Evolutionary conservation across 768 basidiomycete genomes (phyloP).

Genomic region (Russula brevipes): DNA sequence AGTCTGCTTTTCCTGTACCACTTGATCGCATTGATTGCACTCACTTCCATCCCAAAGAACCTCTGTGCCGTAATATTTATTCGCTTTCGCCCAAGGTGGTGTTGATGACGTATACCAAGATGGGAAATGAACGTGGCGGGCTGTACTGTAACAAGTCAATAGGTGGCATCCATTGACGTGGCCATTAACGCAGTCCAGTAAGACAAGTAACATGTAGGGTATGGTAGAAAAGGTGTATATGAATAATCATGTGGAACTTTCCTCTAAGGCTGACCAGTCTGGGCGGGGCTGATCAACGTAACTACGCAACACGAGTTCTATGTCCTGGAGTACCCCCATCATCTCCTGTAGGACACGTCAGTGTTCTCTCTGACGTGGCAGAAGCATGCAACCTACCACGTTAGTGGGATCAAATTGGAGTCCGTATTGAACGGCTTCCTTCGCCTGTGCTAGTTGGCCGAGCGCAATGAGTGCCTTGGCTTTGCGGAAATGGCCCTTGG

Average conservation of each 20-base stretch:
- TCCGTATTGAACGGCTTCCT: conserved; percentile 76
- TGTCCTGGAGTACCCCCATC: conserved; percentile 22
- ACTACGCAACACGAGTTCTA: conserved; percentile 19
- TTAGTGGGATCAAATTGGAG: conserved; percentile 78
- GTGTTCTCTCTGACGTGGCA: not conserved
- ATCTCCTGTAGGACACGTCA: conserved; percentile 21
- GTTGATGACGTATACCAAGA: not conserved
- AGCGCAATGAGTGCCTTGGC: conserved; percentile 83
- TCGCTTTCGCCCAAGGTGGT: not conserved
- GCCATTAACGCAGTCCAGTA: not conserved
- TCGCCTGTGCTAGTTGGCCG: conserved; percentile 63
- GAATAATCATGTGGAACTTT: conserved; percentile 8
- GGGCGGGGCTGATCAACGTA: conserved; percentile 13
- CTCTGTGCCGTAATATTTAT: not conserved
- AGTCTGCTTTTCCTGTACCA: not conserved
- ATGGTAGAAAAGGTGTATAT: conserved; percentile 8
- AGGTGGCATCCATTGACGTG: not conserved
- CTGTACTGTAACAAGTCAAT: not conserved
- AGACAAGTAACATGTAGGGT: not conserved
- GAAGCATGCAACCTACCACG: conserved; percentile 35
- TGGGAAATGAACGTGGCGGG: not conserved
- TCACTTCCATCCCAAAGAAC: not conserved
- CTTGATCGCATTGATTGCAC: not conserved
- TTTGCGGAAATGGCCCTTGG: conserved; percentile 94
- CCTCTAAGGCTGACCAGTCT: not conserved